Conservation (phyloP, 768 basidiomycete genomes). For the Austroboletus festivus region DNA sequence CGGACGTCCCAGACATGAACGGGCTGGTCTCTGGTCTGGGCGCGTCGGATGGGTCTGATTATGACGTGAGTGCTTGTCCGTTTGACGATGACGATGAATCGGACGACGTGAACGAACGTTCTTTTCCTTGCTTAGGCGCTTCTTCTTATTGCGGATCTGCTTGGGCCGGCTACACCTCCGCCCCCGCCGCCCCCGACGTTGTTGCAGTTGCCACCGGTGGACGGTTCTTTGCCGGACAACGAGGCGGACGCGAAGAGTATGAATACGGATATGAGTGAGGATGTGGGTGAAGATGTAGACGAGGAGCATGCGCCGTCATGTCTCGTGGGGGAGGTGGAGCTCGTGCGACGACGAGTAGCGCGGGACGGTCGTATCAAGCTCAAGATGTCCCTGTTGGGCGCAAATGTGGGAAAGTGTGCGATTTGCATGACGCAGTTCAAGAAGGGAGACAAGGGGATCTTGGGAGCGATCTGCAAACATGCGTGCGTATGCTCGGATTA, state of each 20-base stretch:
- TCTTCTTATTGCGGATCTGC: constrained; percentile 55
- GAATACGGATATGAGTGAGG: too few species aligned
- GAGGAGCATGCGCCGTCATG: constrained; percentile 6
- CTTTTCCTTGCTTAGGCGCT: constrained; percentile 44
- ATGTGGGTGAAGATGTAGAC: neutral
- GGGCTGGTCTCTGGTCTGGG: constrained; percentile 55
- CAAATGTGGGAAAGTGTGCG: constrained; percentile 64
- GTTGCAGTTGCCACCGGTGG: too few species aligned
- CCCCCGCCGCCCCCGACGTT: constrained; percentile 5
- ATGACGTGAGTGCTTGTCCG: constrained; percentile 54
- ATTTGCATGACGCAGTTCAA: constrained; percentile 73
- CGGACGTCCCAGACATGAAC: constrained; percentile 57
- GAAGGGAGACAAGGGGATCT: constrained; percentile 50
- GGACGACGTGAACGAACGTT: constrained; percentile 18
- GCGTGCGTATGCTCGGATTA: constrained; percentile 32
- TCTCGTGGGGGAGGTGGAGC: constrained; percentile 47
- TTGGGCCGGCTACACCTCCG: constrained; percentile 47
- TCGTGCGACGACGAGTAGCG: constrained; percentile 56
- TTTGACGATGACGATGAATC: constrained; percentile 21
- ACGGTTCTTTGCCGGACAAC: constrained; percentile 3
- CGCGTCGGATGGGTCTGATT: constrained; percentile 48
- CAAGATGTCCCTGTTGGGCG: constrained; percentile 62
- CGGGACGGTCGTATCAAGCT: constrained; percentile 68
- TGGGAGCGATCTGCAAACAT: constrained; percentile 61
- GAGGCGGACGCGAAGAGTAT: neutral